Evolutionary conservation across 2,329 filamentous ascomycete species (phyloP).

Genomic region (Colletotrichum sidae): DNA sequence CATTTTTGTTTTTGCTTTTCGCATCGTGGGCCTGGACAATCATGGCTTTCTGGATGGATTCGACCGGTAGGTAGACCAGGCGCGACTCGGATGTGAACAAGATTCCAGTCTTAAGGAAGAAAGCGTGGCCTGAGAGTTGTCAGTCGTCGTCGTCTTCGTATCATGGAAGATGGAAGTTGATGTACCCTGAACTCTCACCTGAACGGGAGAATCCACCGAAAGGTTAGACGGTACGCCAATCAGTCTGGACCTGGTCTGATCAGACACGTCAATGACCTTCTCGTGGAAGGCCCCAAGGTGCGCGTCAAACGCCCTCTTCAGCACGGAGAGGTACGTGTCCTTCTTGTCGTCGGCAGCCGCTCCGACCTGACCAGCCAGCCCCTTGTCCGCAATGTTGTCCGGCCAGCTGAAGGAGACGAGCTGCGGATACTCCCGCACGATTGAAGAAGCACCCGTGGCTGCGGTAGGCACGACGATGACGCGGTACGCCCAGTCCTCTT

Average conservation of each 20-base stretch:
- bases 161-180: neutral
- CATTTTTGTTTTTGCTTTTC: neutral
- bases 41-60: neutral
- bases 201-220: fast-evolving
- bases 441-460: neutral
- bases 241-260: neutral
- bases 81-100: conserved; percentile 1
- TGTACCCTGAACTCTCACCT: neutral
- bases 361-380: neutral
- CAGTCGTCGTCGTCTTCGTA: neutral
- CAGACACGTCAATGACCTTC: neutral
- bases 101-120: neutral
- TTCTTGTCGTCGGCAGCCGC: neutral
- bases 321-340: neutral
- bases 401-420: conserved; percentile 20
- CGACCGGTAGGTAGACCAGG: conserved; percentile 1
- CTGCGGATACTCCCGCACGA: conserved; percentile 20
- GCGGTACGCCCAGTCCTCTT: neutral
- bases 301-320: neutral
- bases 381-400: neutral
- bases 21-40: neutral
- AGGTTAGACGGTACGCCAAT: fast-evolving
- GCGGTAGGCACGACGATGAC: neutral
- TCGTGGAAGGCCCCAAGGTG: conserved; percentile 11
- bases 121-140: neutral